phyloP scores from a whole-genome alignment of 495 filamentous ascomycete species.

The Neurospora sp. region DNA sequence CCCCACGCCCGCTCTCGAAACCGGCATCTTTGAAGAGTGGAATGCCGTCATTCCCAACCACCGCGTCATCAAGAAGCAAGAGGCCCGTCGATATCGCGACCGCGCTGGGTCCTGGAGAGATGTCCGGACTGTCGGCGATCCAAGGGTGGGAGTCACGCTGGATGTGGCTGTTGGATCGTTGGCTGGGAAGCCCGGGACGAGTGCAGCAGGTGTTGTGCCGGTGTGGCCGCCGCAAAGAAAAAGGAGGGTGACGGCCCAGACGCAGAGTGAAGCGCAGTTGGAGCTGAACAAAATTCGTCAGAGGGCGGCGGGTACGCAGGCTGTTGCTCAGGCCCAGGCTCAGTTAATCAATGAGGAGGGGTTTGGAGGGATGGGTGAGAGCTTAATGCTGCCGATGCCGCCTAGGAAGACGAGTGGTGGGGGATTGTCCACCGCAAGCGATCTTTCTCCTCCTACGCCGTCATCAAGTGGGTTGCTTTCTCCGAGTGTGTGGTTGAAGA shows the following conservation, averaged over 20 bases:
- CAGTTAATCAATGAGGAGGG: neutral
- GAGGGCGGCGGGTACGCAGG: conserved; percentile 3
- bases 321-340: conserved; percentile 2
- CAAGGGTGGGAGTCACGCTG: conserved; percentile 33
- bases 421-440: neutral
- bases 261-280: conserved; percentile 28
- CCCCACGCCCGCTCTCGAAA: neutral
- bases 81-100: conserved; percentile 35
- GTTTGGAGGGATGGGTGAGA: neutral
- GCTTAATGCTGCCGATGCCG: neutral
- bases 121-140: conserved; percentile 30
- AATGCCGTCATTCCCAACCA: conserved; percentile 25
- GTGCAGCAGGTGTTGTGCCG: neutral
- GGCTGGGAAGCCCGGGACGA: neutral
- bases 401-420: conserved; percentile 11
- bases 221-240: conserved; percentile 13
- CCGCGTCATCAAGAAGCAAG: conserved; percentile 32
- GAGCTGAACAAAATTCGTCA: conserved; percentile 29
- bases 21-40: conserved; percentile 9
- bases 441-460: neutral
- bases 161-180: conserved; percentile 28
- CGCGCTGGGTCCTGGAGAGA: conserved; percentile 40
- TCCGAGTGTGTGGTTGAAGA: neutral
- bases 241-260: conserved; percentile 20
- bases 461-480: neutral